These are phyloP conservation scores for Miamiensis avidus DNA, from an alignment of 169 alveolate genomes.

Conservation along the genomic window DNA sequence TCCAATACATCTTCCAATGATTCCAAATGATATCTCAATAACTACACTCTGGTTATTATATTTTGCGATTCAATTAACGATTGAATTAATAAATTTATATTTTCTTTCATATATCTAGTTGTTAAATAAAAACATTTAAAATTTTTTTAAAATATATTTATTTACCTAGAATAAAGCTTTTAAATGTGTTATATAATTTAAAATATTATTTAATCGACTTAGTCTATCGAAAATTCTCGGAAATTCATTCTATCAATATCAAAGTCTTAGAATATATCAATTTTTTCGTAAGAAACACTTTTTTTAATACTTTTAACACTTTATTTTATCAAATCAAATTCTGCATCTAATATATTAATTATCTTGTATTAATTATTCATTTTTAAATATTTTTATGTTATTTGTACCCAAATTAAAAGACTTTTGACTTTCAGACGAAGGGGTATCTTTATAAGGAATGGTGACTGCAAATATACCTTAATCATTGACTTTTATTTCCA, in stretches of 20 bases:
- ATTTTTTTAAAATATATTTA: neutral
- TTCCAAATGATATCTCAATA: conserved; percentile 37
- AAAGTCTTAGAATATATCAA: conserved; percentile 4
- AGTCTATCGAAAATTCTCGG: conserved; percentile 1
- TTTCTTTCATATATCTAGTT: conserved; percentile 28
- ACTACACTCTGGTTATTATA: conserved; percentile 29
- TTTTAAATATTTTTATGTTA: neutral
- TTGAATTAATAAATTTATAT: conserved; percentile 18
- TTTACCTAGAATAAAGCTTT: neutral
- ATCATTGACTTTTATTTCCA: conserved; percentile 23
- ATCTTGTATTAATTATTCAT: neutral
- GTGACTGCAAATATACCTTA: conserved; percentile 41
- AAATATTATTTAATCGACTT: conserved; percentile 10
- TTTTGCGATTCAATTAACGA: conserved; percentile 14
- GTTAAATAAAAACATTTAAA: no score
- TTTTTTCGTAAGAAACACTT: conserved; percentile 21
- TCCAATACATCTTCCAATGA: conserved; percentile 30
- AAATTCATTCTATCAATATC: conserved; percentile 21
- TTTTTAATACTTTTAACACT: neutral
- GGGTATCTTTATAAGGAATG: conserved; percentile 37
- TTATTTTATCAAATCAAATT: conserved; percentile 7
- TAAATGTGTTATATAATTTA: neutral
- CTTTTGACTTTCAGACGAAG: neutral
- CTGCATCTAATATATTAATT: conserved; percentile 12
- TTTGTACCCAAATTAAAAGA: neutral